Conservation (phyloP, 1,284 basidiomycete genomes). For the Cutaneotrichosporon arboriforme region DNA sequence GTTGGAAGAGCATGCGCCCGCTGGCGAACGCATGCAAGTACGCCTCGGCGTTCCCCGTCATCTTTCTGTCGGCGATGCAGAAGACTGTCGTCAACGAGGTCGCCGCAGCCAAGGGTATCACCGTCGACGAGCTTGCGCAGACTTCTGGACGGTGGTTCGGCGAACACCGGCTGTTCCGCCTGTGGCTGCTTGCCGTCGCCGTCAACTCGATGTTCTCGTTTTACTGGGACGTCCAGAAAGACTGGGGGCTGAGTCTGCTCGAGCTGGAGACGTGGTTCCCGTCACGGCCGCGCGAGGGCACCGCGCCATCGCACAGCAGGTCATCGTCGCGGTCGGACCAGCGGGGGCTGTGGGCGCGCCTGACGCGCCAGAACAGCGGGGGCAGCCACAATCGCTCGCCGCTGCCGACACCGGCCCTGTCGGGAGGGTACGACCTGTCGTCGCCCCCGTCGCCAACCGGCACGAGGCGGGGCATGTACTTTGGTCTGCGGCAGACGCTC, state of each 20-base stretch:
- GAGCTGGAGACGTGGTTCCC: conserved; percentile 49
- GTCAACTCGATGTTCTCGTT: conserved; percentile 93
- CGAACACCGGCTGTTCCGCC: conserved; percentile 68
- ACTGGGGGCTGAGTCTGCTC: conserved; percentile 88
- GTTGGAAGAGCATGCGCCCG: conserved; percentile 63
- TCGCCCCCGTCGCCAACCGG: conserved; percentile 6
- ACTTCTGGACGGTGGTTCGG: conserved; percentile 61
- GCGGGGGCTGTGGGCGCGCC: neutral
- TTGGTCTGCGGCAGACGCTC: conserved; percentile 64
- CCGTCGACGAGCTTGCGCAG: conserved; percentile 40
- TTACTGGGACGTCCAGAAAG: conserved; percentile 98
- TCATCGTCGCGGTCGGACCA: neutral
- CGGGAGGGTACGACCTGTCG: neutral
- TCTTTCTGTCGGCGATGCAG: conserved; percentile 84
- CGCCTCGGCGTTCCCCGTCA: conserved; percentile 94
- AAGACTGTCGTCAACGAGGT: conserved; percentile 60
- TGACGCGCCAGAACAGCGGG: neutral
- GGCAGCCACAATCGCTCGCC: conserved; percentile 4
- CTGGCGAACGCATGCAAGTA: conserved; percentile 96
- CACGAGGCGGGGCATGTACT: conserved; percentile 49
- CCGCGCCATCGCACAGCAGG: neutral
- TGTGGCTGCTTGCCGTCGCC: conserved; percentile 80
- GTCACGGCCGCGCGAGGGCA: neutral
- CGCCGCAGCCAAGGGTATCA: conserved; percentile 52
- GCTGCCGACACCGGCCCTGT: conserved; percentile 7